Evolutionary conservation across 1,284 basidiomycete genomes (phyloP).

Genomic region (Moesziomyces globuligerus): DNA sequence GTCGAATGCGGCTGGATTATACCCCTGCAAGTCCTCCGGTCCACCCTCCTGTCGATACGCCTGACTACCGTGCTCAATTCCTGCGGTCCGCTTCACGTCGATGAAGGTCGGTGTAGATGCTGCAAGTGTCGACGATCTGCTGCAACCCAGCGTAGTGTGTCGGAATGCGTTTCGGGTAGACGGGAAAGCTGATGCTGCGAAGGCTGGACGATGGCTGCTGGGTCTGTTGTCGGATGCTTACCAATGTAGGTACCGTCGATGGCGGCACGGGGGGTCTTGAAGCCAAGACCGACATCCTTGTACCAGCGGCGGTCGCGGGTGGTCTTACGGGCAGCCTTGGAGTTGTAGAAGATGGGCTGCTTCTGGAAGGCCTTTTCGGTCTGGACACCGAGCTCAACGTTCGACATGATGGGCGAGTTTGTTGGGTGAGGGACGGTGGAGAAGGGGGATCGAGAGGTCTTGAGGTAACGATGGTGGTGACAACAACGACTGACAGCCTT

Average conservation of each 20-base stretch:
- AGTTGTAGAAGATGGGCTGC: constrained; percentile 97
- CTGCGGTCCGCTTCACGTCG: no score
- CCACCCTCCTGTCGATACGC: no score
- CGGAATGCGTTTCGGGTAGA: not conserved
- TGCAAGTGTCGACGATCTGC: not conserved
- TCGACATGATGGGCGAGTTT: constrained; percentile 61
- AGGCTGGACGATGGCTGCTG: not conserved
- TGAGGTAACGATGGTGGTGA: constrained; percentile 39
- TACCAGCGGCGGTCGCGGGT: constrained; percentile 98
- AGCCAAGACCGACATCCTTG: constrained; percentile 73
- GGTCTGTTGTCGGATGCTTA: constrained; percentile 43
- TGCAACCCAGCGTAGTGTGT: not conserved
- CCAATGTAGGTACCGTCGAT: constrained; percentile 96
- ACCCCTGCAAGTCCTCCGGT: no score
- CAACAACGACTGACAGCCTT: constrained; percentile 27
- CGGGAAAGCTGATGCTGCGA: not conserved
- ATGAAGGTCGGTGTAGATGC: not conserved
- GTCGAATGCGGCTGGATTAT: no score
- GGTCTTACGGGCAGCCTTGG: constrained; percentile 89
- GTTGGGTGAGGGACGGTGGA: constrained; percentile 35
- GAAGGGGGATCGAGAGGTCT: constrained; percentile 28
- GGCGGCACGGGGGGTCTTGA: constrained; percentile 87
- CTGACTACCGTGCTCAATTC: no score
- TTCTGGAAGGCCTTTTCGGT: constrained; percentile 76
- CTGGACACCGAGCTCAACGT: constrained; percentile 66